Percentiles rank a stretch among this genome's conserved stretches.
These are phyloP conservation scores for Euphorbia tirucalli DNA, from an alignment of 345 rosid genomes.

Conservation along the genomic window DNA sequence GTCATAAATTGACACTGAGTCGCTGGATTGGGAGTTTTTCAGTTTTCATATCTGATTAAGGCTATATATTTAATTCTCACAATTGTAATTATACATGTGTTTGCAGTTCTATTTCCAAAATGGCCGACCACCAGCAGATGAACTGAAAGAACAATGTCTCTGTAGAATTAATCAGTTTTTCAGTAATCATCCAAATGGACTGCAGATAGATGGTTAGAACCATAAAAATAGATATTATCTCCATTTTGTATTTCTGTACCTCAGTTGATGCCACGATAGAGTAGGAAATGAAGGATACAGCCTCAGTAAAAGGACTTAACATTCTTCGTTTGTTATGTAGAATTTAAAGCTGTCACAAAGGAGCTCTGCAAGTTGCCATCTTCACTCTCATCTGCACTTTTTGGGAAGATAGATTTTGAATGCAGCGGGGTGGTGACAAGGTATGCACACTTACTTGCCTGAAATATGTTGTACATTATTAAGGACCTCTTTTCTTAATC, in stretches of 20 bases:
- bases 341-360: conserved; percentile 34
- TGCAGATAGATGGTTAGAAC: conserved; percentile 26
- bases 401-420: conserved; percentile 63
- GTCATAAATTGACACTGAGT: conserved; percentile 5
- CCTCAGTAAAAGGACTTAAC: background rate
- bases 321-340: conserved; percentile 12
- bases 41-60: background rate
- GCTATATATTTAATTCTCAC: background rate
- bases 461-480: background rate
- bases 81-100: background rate
- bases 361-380: conserved; percentile 88
- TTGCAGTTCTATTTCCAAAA: conserved; percentile 34
- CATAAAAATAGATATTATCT: background rate
- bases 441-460: conserved; percentile 31
- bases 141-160: conserved; percentile 27
- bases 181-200: conserved; percentile 20
- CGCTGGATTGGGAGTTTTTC: background rate
- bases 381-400: conserved; percentile 64
- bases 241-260: background rate
- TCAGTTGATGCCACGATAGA: background rate
- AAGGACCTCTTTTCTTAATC: background rate
- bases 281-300: background rate
- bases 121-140: conserved; percentile 30
- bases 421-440: conserved; percentile 63
- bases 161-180: conserved; percentile 21